These are phyloP conservation scores for Arthrobotrys entomopaga DNA, from an alignment of 2,329 filamentous ascomycete genomes.

Conservation along the genomic window DNA sequence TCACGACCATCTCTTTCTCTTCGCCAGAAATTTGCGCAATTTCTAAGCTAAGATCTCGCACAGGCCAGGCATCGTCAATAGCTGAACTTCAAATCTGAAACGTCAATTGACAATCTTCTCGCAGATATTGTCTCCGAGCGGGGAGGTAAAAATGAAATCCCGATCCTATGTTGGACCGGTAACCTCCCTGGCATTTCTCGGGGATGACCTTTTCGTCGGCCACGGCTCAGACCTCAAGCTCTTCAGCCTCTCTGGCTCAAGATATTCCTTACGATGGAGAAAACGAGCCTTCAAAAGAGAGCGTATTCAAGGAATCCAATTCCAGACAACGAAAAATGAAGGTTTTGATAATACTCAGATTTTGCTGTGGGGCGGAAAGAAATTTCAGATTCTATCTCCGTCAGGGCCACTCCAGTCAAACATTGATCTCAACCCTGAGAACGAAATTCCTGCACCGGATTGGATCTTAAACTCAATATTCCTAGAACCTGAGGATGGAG, in stretches of 20 bases:
- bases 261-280: constrained; percentile 51
- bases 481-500: constrained; percentile 61
- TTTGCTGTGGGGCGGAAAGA: constrained; percentile 77
- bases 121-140: no score
- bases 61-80: no score
- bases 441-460: constrained; percentile 70
- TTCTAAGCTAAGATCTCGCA: no score
- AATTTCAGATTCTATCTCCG: constrained; percentile 65
- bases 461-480: constrained; percentile 79
- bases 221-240: constrained; percentile 71
- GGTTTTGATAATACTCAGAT: constrained; percentile 60
- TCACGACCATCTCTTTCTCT: no score
- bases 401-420: constrained; percentile 41
- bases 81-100: not conserved
- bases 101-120: not conserved
- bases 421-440: constrained; percentile 57
- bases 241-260: constrained; percentile 64
- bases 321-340: constrained; percentile 43
- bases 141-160: constrained; percentile 27
- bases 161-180: constrained; percentile 65
- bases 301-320: constrained; percentile 76
- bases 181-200: constrained; percentile 70
- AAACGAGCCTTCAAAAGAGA: constrained; percentile 72
- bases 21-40: no score
- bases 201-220: constrained; percentile 66